Evolutionary conservation across 768 basidiomycete species (phyloP).

Genomic region (Fomitopsis pulvina): DNA sequence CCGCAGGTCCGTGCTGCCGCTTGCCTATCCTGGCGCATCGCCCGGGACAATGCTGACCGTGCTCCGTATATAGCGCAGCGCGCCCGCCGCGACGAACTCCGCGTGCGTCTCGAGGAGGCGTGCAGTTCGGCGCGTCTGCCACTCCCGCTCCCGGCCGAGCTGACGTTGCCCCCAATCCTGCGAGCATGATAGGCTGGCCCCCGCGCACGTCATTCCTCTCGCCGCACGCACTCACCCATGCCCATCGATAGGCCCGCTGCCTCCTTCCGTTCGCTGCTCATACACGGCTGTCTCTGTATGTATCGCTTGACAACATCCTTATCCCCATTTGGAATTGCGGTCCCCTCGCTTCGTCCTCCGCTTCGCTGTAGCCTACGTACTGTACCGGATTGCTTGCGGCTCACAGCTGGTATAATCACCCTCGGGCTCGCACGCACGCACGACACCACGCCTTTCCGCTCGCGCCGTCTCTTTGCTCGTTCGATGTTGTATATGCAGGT

Average conservation of each 20-base stretch:
- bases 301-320: not conserved
- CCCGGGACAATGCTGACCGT: not conserved
- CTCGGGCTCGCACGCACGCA: not conserved
- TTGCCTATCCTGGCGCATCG: not conserved
- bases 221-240: not conserved
- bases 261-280: not conserved
- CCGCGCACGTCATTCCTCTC: not conserved
- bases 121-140: conserved; percentile 18
- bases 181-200: conserved; percentile 5
- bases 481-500: no score
- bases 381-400: not conserved
- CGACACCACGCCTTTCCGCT: no score
- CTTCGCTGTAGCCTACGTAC: not conserved
- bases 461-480: no score
- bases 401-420: not conserved
- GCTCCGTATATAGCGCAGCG: conserved; percentile 15
- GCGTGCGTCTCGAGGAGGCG: conserved; percentile 18
- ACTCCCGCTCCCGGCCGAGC: conserved; percentile 15
- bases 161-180: conserved; percentile 16
- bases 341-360: not conserved
- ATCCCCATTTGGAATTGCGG: not conserved
- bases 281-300: not conserved
- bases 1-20: conserved; percentile 30
- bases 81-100: conserved; percentile 17
- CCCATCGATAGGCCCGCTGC: not conserved